A percentile compares a stretch with the other conserved stretches of the same genome.
These are phyloP conservation scores for Hymenoscyphus linearis DNA, from an alignment of 2,329 filamentous ascomycete genomes.

Conservation along the genomic window DNA sequence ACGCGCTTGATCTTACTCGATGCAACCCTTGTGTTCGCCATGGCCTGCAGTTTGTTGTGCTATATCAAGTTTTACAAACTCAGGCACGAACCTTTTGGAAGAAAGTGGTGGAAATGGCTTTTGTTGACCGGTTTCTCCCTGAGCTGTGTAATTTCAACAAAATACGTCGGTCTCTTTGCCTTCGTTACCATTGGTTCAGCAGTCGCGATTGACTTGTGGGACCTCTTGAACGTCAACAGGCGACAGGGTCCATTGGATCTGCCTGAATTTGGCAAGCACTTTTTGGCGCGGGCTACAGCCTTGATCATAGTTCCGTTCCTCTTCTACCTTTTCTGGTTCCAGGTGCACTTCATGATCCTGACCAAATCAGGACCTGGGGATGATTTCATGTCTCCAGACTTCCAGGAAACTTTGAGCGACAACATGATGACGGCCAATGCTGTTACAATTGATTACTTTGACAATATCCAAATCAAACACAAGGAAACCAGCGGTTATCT, in stretches of 20 bases:
- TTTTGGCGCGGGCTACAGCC: constrained; percentile 77
- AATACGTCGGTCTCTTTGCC: constrained; percentile 94
- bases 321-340: constrained; percentile 99
- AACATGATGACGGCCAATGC: constrained; percentile 88
- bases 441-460: constrained; percentile 82
- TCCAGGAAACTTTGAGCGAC: constrained; percentile 94
- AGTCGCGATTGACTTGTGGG: constrained; percentile 92
- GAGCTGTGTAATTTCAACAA: constrained; percentile 96
- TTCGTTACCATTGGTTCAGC: constrained; percentile 96
- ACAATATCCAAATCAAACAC: constrained; percentile 81
- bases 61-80: constrained; percentile 99
- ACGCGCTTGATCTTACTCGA: constrained; percentile 92
- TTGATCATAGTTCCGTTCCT: constrained; percentile 89
- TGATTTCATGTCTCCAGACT: constrained; percentile 97
- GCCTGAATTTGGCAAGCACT: constrained; percentile 80
- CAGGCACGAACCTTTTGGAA: constrained; percentile 78
- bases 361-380: constrained; percentile 87
- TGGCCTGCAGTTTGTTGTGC: constrained; percentile 88
- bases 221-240: constrained; percentile 83
- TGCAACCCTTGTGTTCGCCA: constrained; percentile 88
- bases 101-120: constrained; percentile 99
- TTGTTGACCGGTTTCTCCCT: constrained; percentile 89
- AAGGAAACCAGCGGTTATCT: constrained; percentile 97
- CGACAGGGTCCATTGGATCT: constrained; percentile 75
- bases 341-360: constrained; percentile 93